Evolutionary conservation across 1,284 basidiomycete species (phyloP), one percentile per base, ranked within the genome.

Genomic region (Singerocomus inundabilis): DNA sequence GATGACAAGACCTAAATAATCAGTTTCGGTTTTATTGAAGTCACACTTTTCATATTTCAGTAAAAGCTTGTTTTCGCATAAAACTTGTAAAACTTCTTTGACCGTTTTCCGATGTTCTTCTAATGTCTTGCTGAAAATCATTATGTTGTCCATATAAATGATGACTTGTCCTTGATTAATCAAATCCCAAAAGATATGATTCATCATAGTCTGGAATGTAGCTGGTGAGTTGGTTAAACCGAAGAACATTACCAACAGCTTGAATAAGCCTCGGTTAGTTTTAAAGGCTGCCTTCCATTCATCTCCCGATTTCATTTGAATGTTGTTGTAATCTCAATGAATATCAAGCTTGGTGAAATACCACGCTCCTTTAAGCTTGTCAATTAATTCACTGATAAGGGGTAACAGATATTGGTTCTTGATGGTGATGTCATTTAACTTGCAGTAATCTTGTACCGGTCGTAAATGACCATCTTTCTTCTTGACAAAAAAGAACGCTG

Each of bases 171-270:
- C 25, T 2, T 3, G 0, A 7, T 16, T 16, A 4, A 39, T 26
- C 1, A 16, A 2, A 6, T 39, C 10, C 0, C 10, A 0, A 4
- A 39, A 39, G 0, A 39, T 9, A 0, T 1, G 1, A 6, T 39
- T 39, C 37, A 26, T 39, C 25, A 39, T 26, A 0, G 15, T 39
- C 9, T 37, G 25, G 1, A 39, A 39, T 0, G 25, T 39, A 0
- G 8, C 15, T 0, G 37, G 25, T 0, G 37, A 26, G 5, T 39
- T 39, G 0, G 7, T 26, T 0, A 39, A 4, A 0, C 25, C 5
- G 1, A 39, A 39, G 9, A 39, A 39, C 37, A 39, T 39, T 0
- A 39, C 24, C 0, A 36, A 8, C 0, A 6, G 42, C 16, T 49
- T 7, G 3, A 41, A 50, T 0, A 50, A 6, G 0, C 43, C 32